A percentile compares a stretch with the other conserved stretches of the same genome.
phyloP scores from a whole-genome alignment of 2,329 filamentous ascomycete genomes.

The Zasmidium citrigriseum region DNA sequence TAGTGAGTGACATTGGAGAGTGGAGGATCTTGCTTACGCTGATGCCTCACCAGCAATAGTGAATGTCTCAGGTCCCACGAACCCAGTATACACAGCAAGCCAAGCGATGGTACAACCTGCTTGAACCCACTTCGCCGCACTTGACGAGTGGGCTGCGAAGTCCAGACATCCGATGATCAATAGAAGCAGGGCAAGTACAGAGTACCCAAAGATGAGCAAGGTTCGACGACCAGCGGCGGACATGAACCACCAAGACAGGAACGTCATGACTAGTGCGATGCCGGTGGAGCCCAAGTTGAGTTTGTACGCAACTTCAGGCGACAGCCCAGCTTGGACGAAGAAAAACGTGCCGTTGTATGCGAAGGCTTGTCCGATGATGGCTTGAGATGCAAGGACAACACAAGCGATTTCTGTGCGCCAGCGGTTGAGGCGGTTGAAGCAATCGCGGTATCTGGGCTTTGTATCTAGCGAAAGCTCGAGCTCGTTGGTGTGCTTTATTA shows the following conservation, averaged over 20 bases:
- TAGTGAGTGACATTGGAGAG: constrained; percentile 15
- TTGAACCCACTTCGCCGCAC: background rate
- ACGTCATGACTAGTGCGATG: constrained; percentile 32
- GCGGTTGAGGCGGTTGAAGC: constrained; percentile 52
- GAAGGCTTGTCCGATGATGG: constrained; percentile 42
- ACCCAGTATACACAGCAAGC: background rate
- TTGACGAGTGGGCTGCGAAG: constrained; percentile 13
- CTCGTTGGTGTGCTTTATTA: constrained; percentile 46
- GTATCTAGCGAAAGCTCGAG: constrained; percentile 54
- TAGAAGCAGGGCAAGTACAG: constrained; percentile 47
- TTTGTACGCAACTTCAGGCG: background rate
- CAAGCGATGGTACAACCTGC: background rate
- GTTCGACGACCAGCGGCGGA: constrained; percentile 24
- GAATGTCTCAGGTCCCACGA: constrained; percentile 27
- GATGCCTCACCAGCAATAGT: constrained; percentile 29
- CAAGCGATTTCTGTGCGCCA: constrained; percentile 45
- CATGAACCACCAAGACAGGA: constrained; percentile 28
- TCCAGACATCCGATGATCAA: constrained; percentile 48
- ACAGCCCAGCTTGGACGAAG: constrained; percentile 42
- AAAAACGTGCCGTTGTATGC: constrained; percentile 47
- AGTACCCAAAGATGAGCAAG: constrained; percentile 35
- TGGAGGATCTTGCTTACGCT: too few species aligned
- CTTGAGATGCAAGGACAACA: constrained; percentile 44
- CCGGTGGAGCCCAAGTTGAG: constrained; percentile 39
- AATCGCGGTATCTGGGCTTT: constrained; percentile 49